Conservation (phyloP, 2,329 filamentous ascomycete genomes). For the Huntiella savannae region DNA sequence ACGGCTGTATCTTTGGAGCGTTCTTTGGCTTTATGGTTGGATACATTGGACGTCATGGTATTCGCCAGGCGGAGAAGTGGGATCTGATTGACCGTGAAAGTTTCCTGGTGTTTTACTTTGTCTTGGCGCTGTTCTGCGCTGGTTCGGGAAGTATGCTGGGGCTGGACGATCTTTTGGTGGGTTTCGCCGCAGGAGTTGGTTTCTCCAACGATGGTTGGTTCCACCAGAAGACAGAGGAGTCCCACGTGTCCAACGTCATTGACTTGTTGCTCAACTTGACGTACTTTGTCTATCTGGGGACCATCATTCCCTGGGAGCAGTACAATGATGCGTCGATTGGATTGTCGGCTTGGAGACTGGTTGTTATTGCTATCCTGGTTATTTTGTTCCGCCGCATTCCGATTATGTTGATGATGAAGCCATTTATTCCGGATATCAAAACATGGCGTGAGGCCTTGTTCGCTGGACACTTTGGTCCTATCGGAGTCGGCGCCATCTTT, state of each 20-base stretch:
- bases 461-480: slow-evolving; percentile 91
- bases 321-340: slow-evolving; percentile 63
- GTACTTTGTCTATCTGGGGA: slow-evolving; percentile 94
- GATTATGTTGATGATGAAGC: slow-evolving; percentile 80
- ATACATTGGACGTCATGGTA: slow-evolving; percentile 76
- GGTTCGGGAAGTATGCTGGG: slow-evolving; percentile 83
- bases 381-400: slow-evolving; percentile 92
- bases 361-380: slow-evolving; percentile 86
- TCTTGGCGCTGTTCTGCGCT: slow-evolving; percentile 84
- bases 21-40: slow-evolving; percentile 75
- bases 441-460: slow-evolving; percentile 96
- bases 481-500: slow-evolving; percentile 92
- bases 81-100: slow-evolving; percentile 89
- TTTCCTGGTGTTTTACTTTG: slow-evolving; percentile 97
- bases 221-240: slow-evolving; percentile 91
- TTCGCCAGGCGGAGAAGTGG: slow-evolving; percentile 67
- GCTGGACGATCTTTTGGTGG: slow-evolving; percentile 82
- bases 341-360: slow-evolving; percentile 68
- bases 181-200: slow-evolving; percentile 89
- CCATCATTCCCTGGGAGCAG: slow-evolving; percentile 89
- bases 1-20: slow-evolving; percentile 88
- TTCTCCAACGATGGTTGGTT: slow-evolving; percentile 99
- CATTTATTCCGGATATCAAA: slow-evolving; percentile 87
- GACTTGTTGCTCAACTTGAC: slow-evolving; percentile 90
- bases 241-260: slow-evolving; percentile 97